phyloP scores from a whole-genome alignment of 2,329 filamentous ascomycete genomes.

The Sclerotiophoma versabilis region DNA sequence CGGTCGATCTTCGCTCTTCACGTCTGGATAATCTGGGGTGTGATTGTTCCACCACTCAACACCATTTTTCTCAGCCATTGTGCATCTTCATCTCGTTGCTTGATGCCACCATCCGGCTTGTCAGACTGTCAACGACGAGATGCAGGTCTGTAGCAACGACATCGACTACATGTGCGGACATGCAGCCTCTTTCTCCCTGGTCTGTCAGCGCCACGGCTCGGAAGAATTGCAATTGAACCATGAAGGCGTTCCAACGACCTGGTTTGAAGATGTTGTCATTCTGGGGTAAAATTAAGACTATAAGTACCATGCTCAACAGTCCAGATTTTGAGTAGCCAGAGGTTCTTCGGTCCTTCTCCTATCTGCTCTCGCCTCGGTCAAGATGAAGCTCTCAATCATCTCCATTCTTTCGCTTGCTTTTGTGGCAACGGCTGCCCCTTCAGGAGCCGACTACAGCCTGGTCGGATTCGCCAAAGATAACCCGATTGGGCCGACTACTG shows the following conservation, averaged over 20 bases:
- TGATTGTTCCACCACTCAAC: conserved; percentile 33
- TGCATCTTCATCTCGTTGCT: conserved; percentile 17
- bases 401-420: conserved; percentile 28
- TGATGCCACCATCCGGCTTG: conserved; percentile 13
- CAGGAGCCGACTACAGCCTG: conserved; percentile 34
- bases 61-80: conserved; percentile 18
- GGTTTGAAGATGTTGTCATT: background rate
- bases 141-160: conserved; percentile 5
- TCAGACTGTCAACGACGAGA: conserved; percentile 11
- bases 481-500: conserved; percentile 43
- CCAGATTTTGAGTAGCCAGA: conserved; percentile 1
- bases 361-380: conserved; percentile 1
- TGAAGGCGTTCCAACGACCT: conserved; percentile 5
- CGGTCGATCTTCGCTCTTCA: conserved; percentile 21
- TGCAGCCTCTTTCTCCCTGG: conserved; percentile 3
- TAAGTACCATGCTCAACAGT: conserved; percentile 13
- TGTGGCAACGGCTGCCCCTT: conserved; percentile 26
- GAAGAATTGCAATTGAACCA: conserved; percentile 20
- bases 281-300: conserved; percentile 2
- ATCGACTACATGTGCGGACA: conserved; percentile 3
- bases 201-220: conserved; percentile 16
- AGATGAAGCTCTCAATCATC: conserved; percentile 38
- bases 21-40: conserved; percentile 25
- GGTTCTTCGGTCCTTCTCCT: background rate
- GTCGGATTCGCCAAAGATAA: conserved; percentile 46